Conservation (phyloP, 2,329 filamentous ascomycete species). For the Chaetomium sp. region DNA sequence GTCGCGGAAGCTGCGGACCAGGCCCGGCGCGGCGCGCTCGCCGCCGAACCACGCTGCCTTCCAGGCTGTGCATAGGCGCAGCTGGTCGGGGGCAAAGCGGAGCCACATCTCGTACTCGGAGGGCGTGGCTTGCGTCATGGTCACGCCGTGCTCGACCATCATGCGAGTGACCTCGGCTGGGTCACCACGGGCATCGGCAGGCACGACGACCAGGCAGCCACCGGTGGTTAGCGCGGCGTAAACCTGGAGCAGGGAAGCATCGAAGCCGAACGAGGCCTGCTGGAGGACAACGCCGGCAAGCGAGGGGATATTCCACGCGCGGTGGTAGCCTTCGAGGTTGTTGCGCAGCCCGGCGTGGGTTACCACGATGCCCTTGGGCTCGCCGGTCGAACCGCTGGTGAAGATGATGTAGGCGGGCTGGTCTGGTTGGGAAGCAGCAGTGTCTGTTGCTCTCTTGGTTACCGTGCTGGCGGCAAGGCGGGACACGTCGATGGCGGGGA, state of each 20-base stretch:
- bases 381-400: slow-evolving; percentile 71
- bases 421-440: neutral
- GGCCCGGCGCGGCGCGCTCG: slow-evolving; percentile 32
- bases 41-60: slow-evolving; percentile 39
- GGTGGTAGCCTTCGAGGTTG: slow-evolving; percentile 27
- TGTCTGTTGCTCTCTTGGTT: neutral
- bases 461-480: neutral
- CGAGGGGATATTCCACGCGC: slow-evolving; percentile 18
- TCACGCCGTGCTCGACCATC: slow-evolving; percentile 39
- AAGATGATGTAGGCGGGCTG: slow-evolving; percentile 61
- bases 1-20: slow-evolving; percentile 14
- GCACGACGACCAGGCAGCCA: slow-evolving; percentile 40
- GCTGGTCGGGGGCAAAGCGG: slow-evolving; percentile 24
- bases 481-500: neutral
- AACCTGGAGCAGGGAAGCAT: slow-evolving; percentile 40
- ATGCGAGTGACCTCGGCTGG: slow-evolving; percentile 38
- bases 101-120: slow-evolving; percentile 40
- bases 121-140: slow-evolving; percentile 41
- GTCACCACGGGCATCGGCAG: slow-evolving; percentile 38
- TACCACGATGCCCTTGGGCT: slow-evolving; percentile 67
- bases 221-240: slow-evolving; percentile 39
- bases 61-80: slow-evolving; percentile 36
- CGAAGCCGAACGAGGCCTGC: slow-evolving; percentile 42
- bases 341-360: slow-evolving; percentile 26
- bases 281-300: slow-evolving; percentile 39